Evolutionary conservation across 148 eudicot species (phyloP), one percentile per base, ranked within the genome.

Genomic region (Spergularia marina): DNA sequence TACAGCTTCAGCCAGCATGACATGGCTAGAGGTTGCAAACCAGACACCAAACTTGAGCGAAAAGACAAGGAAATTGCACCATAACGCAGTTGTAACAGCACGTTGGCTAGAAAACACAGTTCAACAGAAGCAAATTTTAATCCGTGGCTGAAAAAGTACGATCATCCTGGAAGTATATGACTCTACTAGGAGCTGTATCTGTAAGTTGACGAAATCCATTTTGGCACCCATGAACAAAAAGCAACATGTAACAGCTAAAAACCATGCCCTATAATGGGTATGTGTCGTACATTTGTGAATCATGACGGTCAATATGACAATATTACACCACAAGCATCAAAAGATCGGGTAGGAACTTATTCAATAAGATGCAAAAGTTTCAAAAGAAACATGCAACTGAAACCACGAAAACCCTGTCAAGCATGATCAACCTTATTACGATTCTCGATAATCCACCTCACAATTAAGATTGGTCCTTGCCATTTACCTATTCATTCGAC

Each of bases 1-100:
- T 74, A 95, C 85, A 78, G 86, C 90, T 84, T 95, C 98, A 65
- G 98, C 98, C 71, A 95, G 80, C 86, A 95, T 89, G 40, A 95
- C 96, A 84, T 95, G 98, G 82, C 99, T 95, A 70, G 99, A 89
- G 71, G 93, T 92, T 64, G 79, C 75, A 55, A 86, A 83, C 98
- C 97, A 95, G 65, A 95, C 99, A 64, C 99, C 98, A 86, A 95
- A 87, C 83, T 95, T 95, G 70, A 95, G 90, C 52, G 98, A 95
- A 83, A 95, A 95, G 49, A 95, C 99, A 59, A 91, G 92, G 65
- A 95, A 92, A 80, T 95, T 92, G 89, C 98, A 92, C 90, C 97
- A 95, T 60, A 92, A 84, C 62, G 97, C 98, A 70, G 90, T 95
- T 73, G 88, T 95, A 71, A 92, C 97, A 15, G 98, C 98, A 77